Percentiles rank a stretch among this genome's conserved stretches.
Evolutionary conservation across 345 rosid genomes (phyloP).

Genomic region (Populus deltoides): DNA sequence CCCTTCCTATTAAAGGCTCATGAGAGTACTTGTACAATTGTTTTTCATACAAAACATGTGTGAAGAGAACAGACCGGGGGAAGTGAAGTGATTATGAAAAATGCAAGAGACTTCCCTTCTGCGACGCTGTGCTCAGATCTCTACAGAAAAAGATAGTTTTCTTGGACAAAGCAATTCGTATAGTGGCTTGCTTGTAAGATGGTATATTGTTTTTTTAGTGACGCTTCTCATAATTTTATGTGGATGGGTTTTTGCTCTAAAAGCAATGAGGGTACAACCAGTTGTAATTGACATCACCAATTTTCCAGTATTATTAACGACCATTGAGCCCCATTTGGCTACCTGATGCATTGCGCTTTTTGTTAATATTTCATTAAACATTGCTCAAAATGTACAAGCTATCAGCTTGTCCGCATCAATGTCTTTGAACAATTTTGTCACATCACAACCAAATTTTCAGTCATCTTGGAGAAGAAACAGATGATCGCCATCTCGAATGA

Average conservation of each 20-base stretch:
- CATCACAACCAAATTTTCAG: constrained; percentile 19
- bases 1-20: constrained; percentile 57
- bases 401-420: constrained; percentile 9
- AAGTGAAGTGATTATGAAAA: constrained; percentile 6
- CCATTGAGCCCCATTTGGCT: constrained; percentile 8
- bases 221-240: constrained; percentile 1
- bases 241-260: background rate
- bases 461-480: constrained; percentile 60
- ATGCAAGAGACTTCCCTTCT: background rate
- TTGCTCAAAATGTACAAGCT: constrained; percentile 32
- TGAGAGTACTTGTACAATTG: constrained; percentile 8
- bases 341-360: constrained; percentile 18
- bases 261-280: constrained; percentile 11
- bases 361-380: constrained; percentile 18
- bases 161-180: background rate
- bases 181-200: constrained; percentile 10
- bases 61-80: constrained; percentile 7
- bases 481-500: constrained; percentile 91
- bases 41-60: constrained; percentile 3
- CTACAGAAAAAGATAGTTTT: constrained; percentile 6
- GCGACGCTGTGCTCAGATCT: background rate
- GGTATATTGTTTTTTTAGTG: constrained; percentile 6
- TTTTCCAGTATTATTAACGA: constrained; percentile 15
- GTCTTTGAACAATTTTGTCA: constrained; percentile 14
- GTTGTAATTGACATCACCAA: constrained; percentile 19